phyloP scores from a whole-genome alignment of 371 early-diverging fungal genomes.

The Sporodiniella umbellata region DNA sequence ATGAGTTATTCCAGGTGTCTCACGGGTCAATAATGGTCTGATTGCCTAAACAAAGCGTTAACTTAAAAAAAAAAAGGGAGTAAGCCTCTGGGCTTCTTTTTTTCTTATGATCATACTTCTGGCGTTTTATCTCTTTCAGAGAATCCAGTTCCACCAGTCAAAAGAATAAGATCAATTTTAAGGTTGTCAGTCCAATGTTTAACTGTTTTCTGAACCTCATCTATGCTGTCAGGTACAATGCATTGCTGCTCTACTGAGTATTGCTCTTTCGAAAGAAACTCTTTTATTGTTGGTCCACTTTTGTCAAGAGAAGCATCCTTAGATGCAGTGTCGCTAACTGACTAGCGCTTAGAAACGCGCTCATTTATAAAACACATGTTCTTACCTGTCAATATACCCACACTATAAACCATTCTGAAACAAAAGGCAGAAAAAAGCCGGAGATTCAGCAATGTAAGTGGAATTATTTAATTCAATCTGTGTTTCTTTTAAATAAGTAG shows the following conservation, averaged over 20 bases:
- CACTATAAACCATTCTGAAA: neutral
- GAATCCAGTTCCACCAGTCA: conserved; percentile 95
- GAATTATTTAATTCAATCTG: no score
- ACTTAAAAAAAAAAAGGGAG: no score
- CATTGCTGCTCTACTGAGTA: conserved; percentile 29
- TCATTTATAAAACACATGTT: neutral
- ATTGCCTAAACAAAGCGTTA: no score
- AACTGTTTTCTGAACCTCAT: conserved; percentile 48
- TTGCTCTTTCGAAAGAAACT: conserved; percentile 26
- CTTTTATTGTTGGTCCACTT: conserved; percentile 59
- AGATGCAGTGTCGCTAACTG: conserved; percentile 66
- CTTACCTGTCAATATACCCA: conserved; percentile 8
- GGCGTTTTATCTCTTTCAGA: conserved; percentile 85
- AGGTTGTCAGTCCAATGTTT: conserved; percentile 48
- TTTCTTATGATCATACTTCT: conserved; percentile 49
- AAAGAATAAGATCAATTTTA: conserved; percentile 64
- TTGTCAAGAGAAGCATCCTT: conserved; percentile 48
- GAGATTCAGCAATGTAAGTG: neutral
- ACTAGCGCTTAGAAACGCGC: neutral
- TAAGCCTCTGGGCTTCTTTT: no score
- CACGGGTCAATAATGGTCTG: conserved; percentile 62
- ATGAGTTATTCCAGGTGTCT: conserved; percentile 74
- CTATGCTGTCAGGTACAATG: conserved; percentile 55
- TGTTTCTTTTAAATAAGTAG: no score
- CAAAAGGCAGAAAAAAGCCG: neutral